phyloP scores from a whole-genome alignment of 306 rosid species.

The Vigna hirtella region DNA sequence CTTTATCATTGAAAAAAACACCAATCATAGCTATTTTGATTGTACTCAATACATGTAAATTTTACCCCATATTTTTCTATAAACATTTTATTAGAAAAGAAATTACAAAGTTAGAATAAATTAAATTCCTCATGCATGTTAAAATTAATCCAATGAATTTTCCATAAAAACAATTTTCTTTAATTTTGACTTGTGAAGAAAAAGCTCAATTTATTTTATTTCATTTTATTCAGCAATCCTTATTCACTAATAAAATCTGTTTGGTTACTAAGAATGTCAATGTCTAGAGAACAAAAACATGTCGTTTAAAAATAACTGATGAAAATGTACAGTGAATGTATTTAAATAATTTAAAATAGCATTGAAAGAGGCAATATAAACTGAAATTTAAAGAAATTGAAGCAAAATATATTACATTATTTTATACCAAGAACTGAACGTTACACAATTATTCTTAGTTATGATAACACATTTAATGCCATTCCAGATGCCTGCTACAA shows the following conservation, averaged over 20 bases:
- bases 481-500: slow-evolving; percentile 32
- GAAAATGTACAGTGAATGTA: neutral
- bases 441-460: slow-evolving; percentile 24
- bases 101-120: neutral
- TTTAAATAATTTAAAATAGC: neutral
- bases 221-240: neutral
- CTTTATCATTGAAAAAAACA: too few relatives aligned
- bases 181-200: neutral
- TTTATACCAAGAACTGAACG: slow-evolving; percentile 25
- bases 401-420: slow-evolving; percentile 28
- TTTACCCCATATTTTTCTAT: neutral
- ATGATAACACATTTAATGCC: slow-evolving; percentile 37
- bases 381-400: neutral
- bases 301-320: neutral
- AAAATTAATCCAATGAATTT: neutral
- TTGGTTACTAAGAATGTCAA: slow-evolving; percentile 2
- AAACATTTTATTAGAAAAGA: neutral
- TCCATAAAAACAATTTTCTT: neutral
- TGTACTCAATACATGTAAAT: too few relatives aligned
- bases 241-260: neutral
- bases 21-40: too few relatives aligned
- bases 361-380: neutral
- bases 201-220: neutral
- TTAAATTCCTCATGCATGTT: neutral
- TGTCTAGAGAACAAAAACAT: neutral